These are phyloP conservation scores for Arachis stenosperma DNA, from an alignment of 306 rosid species.

Conservation along the genomic window DNA sequence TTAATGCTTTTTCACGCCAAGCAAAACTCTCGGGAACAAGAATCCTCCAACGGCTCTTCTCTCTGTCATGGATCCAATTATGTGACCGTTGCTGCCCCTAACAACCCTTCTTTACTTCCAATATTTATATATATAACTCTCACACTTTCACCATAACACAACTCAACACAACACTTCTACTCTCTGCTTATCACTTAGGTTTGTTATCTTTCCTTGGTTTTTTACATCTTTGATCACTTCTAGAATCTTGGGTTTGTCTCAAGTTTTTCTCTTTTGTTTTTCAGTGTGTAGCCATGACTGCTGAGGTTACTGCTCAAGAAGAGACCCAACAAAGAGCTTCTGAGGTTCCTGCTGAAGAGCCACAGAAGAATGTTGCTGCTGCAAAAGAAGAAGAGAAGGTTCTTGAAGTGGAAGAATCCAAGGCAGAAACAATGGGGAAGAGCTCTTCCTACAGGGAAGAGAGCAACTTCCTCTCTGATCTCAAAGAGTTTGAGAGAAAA, in stretches of 20 bases:
- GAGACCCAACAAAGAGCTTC: neutral
- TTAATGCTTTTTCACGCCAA: conserved; percentile 21
- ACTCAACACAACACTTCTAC: neutral
- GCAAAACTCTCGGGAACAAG: conserved; percentile 40
- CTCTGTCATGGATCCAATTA: conserved; percentile 44
- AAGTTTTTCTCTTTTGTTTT: conserved; percentile 2
- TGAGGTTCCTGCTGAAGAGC: conserved; percentile 37
- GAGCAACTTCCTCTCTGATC: conserved; percentile 55
- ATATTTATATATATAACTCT: neutral
- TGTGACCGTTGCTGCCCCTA: conserved; percentile 49
- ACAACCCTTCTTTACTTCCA: neutral
- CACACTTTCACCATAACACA: neutral
- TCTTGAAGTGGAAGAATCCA: conserved; percentile 29
- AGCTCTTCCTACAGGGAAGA: conserved; percentile 55
- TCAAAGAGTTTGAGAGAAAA: conserved; percentile 50
- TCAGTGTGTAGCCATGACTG: conserved; percentile 42
- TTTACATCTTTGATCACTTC: neutral
- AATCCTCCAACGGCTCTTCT: conserved; percentile 48
- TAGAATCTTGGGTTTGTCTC: conserved; percentile 24
- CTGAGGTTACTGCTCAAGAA: conserved; percentile 26
- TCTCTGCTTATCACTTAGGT: conserved; percentile 19
- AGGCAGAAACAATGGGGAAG: conserved; percentile 33
- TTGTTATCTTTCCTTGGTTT: neutral
- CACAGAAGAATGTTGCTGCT: conserved; percentile 32
- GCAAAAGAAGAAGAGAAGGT: conserved; percentile 24